These are phyloP conservation scores for Quercus phellos DNA, from an alignment of 331 rosid species.

Conservation along the genomic window DNA sequence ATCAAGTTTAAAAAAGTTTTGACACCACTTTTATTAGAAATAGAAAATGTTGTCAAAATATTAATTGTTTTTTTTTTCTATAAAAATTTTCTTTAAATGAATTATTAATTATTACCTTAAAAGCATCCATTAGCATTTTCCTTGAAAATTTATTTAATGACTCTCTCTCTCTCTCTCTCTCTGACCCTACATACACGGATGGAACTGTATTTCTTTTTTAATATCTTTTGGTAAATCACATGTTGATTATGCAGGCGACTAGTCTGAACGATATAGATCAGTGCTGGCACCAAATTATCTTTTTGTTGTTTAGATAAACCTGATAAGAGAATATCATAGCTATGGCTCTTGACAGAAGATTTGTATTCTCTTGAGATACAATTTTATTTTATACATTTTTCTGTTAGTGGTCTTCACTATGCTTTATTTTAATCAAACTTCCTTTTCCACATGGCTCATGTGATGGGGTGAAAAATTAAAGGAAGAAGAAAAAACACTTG, in stretches of 20 bases:
- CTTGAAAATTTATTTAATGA: no score
- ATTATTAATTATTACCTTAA: rapidly evolving
- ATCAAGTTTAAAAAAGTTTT: no score
- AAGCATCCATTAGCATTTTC: rapidly evolving
- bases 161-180: not conserved
- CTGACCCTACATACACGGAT: not conserved
- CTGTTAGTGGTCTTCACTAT: not conserved
- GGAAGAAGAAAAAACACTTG: not conserved
- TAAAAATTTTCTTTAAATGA: no score
- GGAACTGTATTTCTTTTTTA: not conserved
- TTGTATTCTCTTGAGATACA: not conserved
- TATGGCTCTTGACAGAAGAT: not conserved
- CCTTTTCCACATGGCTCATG: not conserved
- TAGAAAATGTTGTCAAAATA: no score
- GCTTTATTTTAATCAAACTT: not conserved
- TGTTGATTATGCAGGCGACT: not conserved
- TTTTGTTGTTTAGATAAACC: not conserved
- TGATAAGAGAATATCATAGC: not conserved
- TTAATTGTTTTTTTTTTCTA: no score
- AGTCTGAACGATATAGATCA: not conserved
- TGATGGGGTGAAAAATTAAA: not conserved
- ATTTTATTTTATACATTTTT: not conserved
- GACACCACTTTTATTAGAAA: no score
- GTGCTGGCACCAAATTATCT: not conserved
- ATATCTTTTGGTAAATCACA: not conserved